Percentiles rank a stretch among this genome's conserved stretches.
Evolutionary conservation across 371 early-diverging fungal genomes (phyloP).

Genomic region (Dinochytrium kinnereticum): DNA sequence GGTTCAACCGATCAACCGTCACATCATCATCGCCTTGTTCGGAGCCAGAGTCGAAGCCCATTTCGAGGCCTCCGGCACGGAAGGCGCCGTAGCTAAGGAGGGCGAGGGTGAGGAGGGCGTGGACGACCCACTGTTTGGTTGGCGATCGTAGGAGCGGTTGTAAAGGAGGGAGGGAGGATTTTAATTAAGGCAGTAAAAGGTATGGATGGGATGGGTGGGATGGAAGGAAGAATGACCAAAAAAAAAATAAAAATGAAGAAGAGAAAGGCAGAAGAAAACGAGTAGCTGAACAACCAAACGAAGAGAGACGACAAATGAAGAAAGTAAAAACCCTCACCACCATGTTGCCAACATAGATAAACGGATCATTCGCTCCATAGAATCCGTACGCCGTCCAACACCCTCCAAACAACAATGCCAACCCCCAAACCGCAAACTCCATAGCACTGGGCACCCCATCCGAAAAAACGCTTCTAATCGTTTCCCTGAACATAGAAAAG

Average conservation of each 20-base stretch:
- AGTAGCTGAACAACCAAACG: too few relatives aligned
- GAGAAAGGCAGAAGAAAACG: not conserved
- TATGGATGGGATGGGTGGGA: not conserved
- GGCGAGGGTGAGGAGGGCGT: not conserved
- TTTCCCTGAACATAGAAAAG: not conserved
- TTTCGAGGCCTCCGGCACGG: slow-evolving; percentile 28
- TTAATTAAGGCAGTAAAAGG: too few relatives aligned
- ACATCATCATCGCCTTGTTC: slow-evolving; percentile 20
- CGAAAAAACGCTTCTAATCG: not conserved
- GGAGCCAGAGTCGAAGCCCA: slow-evolving; percentile 23
- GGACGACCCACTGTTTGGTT: slow-evolving; percentile 17
- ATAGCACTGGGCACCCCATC: not conserved
- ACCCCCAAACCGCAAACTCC: not conserved
- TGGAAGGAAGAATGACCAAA: not conserved
- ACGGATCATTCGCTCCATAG: slow-evolving; percentile 6
- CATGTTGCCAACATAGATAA: slow-evolving; percentile 1
- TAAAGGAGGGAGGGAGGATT: too few relatives aligned
- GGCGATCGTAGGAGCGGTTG: too few relatives aligned
- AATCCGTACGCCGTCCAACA: slow-evolving; percentile 18
- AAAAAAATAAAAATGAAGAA: not conserved
- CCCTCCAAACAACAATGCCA: not conserved
- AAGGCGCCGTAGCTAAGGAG: slow-evolving; percentile 26
- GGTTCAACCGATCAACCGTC: slow-evolving; percentile 29
- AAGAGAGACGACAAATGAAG: too few relatives aligned
- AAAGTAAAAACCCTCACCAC: not conserved